A percentile compares a stretch with the other conserved stretches of the same genome.
Evolutionary conservation across 1,284 basidiomycete species (phyloP).

Genomic region (Rugosomyces carneus): DNA sequence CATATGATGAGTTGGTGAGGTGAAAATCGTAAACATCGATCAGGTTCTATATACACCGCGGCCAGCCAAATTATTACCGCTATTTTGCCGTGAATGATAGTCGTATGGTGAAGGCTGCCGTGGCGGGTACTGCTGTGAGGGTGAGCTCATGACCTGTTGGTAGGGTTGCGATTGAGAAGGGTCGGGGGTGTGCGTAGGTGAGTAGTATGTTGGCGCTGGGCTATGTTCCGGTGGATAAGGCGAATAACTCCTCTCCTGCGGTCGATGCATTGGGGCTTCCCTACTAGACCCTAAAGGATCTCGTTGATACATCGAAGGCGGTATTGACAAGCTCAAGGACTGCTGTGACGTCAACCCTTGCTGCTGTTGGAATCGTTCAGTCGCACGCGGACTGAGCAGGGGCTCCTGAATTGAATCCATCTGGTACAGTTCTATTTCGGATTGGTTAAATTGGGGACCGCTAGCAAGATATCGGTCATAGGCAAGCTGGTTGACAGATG

Average conservation of each 20-base stretch:
- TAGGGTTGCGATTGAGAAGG: conserved; percentile 12
- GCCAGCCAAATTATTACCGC: conserved; percentile 34
- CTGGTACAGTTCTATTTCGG: conserved; percentile 51
- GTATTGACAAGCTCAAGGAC: conserved; percentile 28
- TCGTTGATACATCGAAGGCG: conserved; percentile 27
- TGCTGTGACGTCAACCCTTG: conserved; percentile 29
- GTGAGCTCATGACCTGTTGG: conserved; percentile 10
- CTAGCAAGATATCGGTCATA: conserved; percentile 54
- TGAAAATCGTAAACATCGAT: no score
- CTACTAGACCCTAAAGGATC: conserved; percentile 22
- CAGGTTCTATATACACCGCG: conserved; percentile 35
- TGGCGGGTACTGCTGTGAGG: conserved; percentile 16
- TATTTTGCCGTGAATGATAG: conserved; percentile 23
- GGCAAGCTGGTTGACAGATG: conserved; percentile 24
- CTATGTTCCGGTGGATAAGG: conserved; percentile 21
- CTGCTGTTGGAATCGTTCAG: conserved; percentile 25
- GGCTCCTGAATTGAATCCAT: conserved; percentile 53
- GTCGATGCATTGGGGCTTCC: conserved; percentile 48
- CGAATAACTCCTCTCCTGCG: conserved; percentile 31
- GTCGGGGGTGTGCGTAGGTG: conserved; percentile 14
- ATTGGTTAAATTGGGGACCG: conserved; percentile 27
- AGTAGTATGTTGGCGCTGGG: conserved; percentile 14
- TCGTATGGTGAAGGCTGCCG: conserved; percentile 17
- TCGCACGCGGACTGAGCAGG: conserved; percentile 33
- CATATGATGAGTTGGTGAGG: neutral